These are phyloP conservation scores for Oryza nivara DNA, from an alignment of 176 grass and related monocot species.

Conservation along the genomic window DNA sequence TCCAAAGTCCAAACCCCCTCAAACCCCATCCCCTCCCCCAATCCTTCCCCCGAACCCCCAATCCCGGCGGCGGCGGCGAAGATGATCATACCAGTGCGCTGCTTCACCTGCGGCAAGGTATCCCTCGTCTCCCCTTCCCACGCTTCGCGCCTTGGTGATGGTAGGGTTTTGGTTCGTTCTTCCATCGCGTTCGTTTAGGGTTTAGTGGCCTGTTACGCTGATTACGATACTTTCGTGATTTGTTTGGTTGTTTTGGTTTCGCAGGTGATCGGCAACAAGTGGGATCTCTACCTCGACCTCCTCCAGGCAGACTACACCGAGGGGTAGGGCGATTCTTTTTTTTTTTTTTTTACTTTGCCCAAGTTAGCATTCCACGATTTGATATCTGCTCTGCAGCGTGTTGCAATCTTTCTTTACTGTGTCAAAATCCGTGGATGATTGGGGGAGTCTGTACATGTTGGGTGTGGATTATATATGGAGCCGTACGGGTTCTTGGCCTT, in stretches of 20 bases:
- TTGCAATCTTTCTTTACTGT: background rate
- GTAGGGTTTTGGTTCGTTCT: background rate
- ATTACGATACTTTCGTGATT: background rate
- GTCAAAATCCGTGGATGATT: background rate
- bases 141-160: background rate
- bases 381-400: background rate
- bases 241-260: background rate
- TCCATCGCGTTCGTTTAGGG: background rate
- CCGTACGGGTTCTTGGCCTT: background rate
- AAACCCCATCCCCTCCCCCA: no score
- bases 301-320: conserved; percentile 68
- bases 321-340: conserved; percentile 32
- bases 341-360: background rate
- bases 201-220: background rate
- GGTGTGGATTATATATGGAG: background rate
- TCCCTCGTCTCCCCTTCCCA: background rate
- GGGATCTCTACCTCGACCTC: conserved; percentile 74
- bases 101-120: conserved; percentile 85
- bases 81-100: conserved; percentile 82
- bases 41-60: background rate
- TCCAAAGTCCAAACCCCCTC: background rate
- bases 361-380: background rate
- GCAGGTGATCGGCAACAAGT: conserved; percentile 82
- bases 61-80: conserved; percentile 21
- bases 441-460: no score